Conservation (phyloP, 2,329 filamentous ascomycete genomes). For the Fusarium coffeatum region DNA sequence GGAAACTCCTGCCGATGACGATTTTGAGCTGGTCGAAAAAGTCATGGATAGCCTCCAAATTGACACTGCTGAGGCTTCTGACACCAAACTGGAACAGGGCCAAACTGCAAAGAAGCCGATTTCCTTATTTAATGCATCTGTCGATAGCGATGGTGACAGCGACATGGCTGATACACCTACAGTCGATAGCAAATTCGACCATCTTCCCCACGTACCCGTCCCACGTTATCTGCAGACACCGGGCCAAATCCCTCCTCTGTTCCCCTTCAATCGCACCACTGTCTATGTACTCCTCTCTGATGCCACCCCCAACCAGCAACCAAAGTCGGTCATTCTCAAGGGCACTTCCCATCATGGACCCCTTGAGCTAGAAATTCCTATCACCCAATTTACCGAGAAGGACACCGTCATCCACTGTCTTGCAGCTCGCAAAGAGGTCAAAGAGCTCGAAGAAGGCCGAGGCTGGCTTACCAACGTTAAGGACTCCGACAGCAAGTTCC, state of each 20-base stretch:
- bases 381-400: conserved; percentile 60
- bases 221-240: conserved; percentile 75
- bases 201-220: conserved; percentile 62
- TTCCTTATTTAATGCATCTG: conserved; percentile 68
- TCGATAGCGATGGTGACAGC: conserved; percentile 56
- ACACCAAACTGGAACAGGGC: conserved; percentile 18
- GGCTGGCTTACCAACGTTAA: conserved; percentile 72
- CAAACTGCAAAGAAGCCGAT: conserved; percentile 56
- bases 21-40: conserved; percentile 72
- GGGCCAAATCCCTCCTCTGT: conserved; percentile 70
- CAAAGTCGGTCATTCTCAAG: conserved; percentile 67
- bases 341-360: conserved; percentile 68
- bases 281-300: conserved; percentile 74
- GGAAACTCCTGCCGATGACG: conserved; percentile 54
- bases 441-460: conserved; percentile 76
- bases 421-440: conserved; percentile 73
- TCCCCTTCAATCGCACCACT: conserved; percentile 72
- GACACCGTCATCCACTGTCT: conserved; percentile 75
- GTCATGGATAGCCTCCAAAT: conserved; percentile 62
- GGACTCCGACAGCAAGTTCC: conserved; percentile 54
- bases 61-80: conserved; percentile 31
- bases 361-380: conserved; percentile 72
- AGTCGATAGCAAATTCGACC: conserved; percentile 55
- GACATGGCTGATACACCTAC: conserved; percentile 41
- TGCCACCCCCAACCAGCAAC: conserved; percentile 53